Conservation (phyloP, 345 rosid species). For the Populus simonii region DNA sequence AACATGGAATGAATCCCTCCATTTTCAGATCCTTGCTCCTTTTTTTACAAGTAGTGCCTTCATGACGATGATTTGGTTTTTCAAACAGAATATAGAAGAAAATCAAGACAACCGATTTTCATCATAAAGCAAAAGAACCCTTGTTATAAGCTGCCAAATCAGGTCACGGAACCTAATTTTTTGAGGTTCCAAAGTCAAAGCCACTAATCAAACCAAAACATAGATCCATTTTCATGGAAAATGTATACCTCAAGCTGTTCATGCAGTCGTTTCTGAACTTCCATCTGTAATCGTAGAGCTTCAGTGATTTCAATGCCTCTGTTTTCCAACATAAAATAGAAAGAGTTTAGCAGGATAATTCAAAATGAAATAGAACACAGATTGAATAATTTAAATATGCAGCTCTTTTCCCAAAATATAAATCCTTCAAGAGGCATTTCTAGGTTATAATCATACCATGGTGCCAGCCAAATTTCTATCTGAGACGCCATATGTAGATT, state of each 20-base stretch:
- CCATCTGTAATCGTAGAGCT: constrained; percentile 89
- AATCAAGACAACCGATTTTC: background rate
- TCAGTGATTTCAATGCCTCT: constrained; percentile 78
- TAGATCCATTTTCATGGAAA: background rate
- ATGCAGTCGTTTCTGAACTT: constrained; percentile 79
- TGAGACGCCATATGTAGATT: background rate
- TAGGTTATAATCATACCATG: constrained; percentile 1
- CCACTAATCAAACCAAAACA: constrained; percentile 1
- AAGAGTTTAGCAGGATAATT: background rate
- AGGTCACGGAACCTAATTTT: background rate
- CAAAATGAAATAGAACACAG: constrained; percentile 1
- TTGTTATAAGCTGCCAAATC: background rate
- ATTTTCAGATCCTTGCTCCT: background rate
- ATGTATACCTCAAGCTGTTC: constrained; percentile 91
- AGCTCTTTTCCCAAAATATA: background rate
- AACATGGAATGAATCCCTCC: background rate
- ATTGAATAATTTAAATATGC: background rate
- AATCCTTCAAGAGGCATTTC: background rate
- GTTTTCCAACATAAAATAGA: constrained; percentile 21
- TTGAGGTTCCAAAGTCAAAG: background rate
- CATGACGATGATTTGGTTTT: background rate
- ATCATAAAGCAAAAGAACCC: background rate
- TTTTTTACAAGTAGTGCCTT: background rate
- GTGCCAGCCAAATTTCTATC: background rate
- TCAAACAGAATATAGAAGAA: background rate